These are phyloP conservation scores for Stellera chamaejasme DNA, from an alignment of 345 rosid genomes.

Conservation along the genomic window DNA sequence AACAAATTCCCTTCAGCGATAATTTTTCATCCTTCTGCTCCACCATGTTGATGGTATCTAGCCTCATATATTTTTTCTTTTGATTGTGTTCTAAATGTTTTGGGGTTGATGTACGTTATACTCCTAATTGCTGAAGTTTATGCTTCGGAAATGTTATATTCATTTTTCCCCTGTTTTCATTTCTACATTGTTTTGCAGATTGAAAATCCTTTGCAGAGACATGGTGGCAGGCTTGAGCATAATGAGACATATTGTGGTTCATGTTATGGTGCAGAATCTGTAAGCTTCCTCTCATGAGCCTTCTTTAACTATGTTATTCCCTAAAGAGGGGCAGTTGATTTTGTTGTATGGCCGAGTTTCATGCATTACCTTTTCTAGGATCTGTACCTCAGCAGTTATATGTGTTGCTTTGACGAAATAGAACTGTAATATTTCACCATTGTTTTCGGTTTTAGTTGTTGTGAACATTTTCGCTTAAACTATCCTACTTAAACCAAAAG, in stretches of 20 bases:
- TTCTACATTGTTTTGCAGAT: constrained; percentile 37
- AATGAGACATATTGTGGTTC: constrained; percentile 96
- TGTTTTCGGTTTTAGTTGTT: no score
- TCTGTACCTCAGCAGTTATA: no score
- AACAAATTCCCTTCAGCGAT: no score
- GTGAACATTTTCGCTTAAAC: no score
- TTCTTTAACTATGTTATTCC: background rate
- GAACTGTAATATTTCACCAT: no score
- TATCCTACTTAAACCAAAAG: no score
- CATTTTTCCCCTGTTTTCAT: constrained; percentile 6
- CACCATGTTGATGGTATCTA: no score
- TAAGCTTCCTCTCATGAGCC: constrained; percentile 23
- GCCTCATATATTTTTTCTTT: no score
- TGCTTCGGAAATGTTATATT: background rate
- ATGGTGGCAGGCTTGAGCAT: constrained; percentile 96
- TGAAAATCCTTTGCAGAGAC: constrained; percentile 88
- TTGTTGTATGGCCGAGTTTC: constrained; percentile 1
- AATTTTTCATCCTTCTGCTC: no score
- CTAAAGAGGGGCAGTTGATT: background rate
- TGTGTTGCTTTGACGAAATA: no score
- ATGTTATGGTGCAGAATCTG: constrained; percentile 86
- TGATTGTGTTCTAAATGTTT: background rate
- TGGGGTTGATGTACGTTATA: background rate
- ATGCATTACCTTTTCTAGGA: background rate
- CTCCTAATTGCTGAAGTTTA: background rate